Evolutionary conservation across 2,329 filamentous ascomycete species (phyloP).

Genomic region (Diaporthe velutina): DNA sequence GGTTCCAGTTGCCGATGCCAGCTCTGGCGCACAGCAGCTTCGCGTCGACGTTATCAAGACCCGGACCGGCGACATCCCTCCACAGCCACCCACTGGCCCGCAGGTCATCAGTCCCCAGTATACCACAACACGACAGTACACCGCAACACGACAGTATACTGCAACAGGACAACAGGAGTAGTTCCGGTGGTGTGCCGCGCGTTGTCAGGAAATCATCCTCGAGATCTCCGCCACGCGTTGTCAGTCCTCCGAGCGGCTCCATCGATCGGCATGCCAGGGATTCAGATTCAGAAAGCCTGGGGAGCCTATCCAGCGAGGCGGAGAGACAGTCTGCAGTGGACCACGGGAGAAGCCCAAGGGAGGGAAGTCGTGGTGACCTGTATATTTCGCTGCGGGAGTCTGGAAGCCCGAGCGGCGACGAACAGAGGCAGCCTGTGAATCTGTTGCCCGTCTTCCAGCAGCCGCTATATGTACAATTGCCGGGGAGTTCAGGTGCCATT

Average conservation of each 20-base stretch:
- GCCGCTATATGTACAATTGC: not conserved
- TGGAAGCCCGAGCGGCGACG: not conserved
- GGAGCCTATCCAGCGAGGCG: not conserved
- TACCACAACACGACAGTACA: no score
- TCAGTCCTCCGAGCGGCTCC: not conserved
- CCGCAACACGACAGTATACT: no score
- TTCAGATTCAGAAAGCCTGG: not conserved
- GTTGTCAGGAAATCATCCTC: not conserved
- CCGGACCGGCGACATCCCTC: constrained; percentile 5
- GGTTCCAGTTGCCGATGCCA: constrained; percentile 18
- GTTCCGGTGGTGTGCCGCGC: not conserved
- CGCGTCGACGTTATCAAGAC: constrained; percentile 3
- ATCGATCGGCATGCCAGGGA: not conserved
- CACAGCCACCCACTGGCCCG: constrained; percentile 19
- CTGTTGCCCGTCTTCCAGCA: constrained; percentile 18
- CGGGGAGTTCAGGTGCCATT: constrained; percentile 3
- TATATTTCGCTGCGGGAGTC: not conserved
- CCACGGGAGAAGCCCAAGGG: not conserved
- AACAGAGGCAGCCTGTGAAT: not conserved
- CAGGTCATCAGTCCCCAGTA: not conserved
- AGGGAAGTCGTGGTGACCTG: no score
- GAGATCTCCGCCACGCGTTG: not conserved
- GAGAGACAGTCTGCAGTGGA: not conserved
- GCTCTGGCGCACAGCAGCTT: not conserved
- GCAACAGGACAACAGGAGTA: not conserved